These are phyloP conservation scores for Geosmithia flava DNA, from an alignment of 2,329 filamentous ascomycete genomes.

Conservation along the genomic window DNA sequence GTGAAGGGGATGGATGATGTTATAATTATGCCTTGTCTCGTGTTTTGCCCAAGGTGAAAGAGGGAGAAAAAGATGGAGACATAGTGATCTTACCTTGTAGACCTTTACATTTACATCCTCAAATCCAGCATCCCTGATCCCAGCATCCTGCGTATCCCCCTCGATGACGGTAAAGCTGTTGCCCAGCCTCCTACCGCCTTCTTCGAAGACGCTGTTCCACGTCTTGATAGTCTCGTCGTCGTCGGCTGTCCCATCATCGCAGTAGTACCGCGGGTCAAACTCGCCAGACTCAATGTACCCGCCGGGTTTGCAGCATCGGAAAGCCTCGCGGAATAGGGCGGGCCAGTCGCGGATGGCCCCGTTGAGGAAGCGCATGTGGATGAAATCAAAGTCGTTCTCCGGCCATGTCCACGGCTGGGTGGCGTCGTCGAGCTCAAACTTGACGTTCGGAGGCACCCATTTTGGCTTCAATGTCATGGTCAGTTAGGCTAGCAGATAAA, in stretches of 20 bases:
- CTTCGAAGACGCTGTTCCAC: slow-evolving; percentile 11
- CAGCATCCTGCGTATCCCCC: slow-evolving; percentile 8
- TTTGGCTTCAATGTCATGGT: neutral
- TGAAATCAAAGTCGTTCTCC: slow-evolving; percentile 38
- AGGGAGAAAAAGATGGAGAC: too few relatives aligned
- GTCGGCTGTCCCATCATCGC: slow-evolving; percentile 4
- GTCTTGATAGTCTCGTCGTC: slow-evolving; percentile 1
- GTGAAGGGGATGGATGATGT: slow-evolving; percentile 3
- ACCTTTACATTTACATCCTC: slow-evolving; percentile 3
- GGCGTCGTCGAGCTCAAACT: slow-evolving; percentile 6
- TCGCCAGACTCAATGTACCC: slow-evolving; percentile 7
- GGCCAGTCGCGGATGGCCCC: slow-evolving; percentile 46
- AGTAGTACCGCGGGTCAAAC: slow-evolving; percentile 1
- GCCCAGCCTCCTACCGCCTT: slow-evolving; percentile 13
- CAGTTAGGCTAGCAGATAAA: neutral
- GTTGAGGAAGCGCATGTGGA: slow-evolving; percentile 43
- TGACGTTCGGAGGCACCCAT: slow-evolving; percentile 4
- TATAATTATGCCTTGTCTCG: too few relatives aligned
- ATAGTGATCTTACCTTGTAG: slow-evolving; percentile 3
- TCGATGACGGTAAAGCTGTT: slow-evolving; percentile 11
- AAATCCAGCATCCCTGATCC: slow-evolving; percentile 5
- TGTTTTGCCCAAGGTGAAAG: neutral
- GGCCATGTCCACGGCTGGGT: slow-evolving; percentile 28
- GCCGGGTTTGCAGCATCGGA: slow-evolving; percentile 4
- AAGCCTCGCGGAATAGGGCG: slow-evolving; percentile 28